Evolutionary conservation across 139 green algal genomes (phyloP).

Genomic region (Tetradesmus obliquus): DNA sequence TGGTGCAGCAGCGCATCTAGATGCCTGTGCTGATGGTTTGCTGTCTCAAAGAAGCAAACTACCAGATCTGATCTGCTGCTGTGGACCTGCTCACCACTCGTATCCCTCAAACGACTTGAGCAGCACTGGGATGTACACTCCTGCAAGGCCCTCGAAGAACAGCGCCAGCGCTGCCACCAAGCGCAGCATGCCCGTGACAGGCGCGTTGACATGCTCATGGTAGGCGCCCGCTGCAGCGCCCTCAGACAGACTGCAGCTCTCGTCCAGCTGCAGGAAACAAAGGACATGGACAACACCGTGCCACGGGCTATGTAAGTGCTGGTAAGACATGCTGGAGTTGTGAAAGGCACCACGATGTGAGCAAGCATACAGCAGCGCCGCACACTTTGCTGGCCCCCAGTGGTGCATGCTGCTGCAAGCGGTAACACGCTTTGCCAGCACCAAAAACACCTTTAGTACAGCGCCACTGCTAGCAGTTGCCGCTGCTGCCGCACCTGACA

Average conservation of each 20-base stretch:
- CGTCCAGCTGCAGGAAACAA: conserved; percentile 25
- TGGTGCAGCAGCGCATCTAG: too few relatives aligned
- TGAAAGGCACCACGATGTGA: too few relatives aligned
- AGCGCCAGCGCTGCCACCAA: conserved; percentile 31
- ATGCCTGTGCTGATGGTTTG: too few relatives aligned
- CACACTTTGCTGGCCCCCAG: too few relatives aligned
- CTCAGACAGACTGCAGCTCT: conserved; percentile 7
- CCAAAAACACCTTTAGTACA: neutral
- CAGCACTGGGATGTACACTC: conserved; percentile 52
- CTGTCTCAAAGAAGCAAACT: too few relatives aligned
- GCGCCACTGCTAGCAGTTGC: neutral
- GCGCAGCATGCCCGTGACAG: conserved; percentile 22
- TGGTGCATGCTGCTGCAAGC: neutral
- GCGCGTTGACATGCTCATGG: neutral
- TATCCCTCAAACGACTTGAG: conserved; percentile 31
- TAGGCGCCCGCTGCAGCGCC: neutral
- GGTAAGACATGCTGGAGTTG: too few relatives aligned
- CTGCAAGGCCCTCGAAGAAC: conserved; percentile 41
- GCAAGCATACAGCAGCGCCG: too few relatives aligned
- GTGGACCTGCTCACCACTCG: conserved; percentile 24
- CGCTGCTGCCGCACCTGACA: conserved; percentile 37
- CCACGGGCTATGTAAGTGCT: neutral
- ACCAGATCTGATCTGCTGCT: neutral
- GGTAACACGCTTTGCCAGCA: neutral
- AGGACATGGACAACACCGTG: neutral